Evolutionary conservation across 345 rosid species (phyloP).

Genomic region (Mercurialis annua): DNA sequence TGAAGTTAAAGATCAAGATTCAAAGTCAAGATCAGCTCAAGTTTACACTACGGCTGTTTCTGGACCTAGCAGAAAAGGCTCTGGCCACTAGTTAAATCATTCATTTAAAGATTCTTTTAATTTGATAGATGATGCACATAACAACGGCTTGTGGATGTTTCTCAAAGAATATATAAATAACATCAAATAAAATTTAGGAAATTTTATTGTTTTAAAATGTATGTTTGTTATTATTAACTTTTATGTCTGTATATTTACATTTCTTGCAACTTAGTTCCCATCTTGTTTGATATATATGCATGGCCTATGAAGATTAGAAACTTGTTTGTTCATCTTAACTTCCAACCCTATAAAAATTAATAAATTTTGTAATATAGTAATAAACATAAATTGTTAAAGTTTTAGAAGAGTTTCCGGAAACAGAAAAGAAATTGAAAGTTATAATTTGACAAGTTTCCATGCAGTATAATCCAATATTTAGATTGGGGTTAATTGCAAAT

Average conservation of each 20-base stretch:
- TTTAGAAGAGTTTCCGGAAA: too few species aligned
- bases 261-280: neutral
- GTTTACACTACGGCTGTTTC: conserved; percentile 49
- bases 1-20: conserved; percentile 10
- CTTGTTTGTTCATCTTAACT: neutral
- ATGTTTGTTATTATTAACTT: neutral
- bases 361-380: too few species aligned
- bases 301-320: neutral
- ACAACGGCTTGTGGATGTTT: neutral
- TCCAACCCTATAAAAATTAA: too few species aligned
- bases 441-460: too few species aligned
- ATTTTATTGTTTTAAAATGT: neutral
- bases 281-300: neutral
- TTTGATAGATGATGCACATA: conserved; percentile 16
- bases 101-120: conserved; percentile 18
- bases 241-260: neutral
- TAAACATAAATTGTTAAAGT: too few species aligned
- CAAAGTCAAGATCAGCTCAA: conserved; percentile 11
- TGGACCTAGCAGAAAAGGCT: conserved; percentile 79
- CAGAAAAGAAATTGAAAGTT: too few species aligned
- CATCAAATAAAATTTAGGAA: neutral
- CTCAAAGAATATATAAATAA: neutral
- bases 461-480: too few species aligned
- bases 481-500: too few species aligned
- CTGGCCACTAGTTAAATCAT: conserved; percentile 56